Percentiles rank a stretch among this genome's conserved stretches.
Conservation (phyloP, 1,284 basidiomycete species). For the Wallemia mellicola region DNA sequence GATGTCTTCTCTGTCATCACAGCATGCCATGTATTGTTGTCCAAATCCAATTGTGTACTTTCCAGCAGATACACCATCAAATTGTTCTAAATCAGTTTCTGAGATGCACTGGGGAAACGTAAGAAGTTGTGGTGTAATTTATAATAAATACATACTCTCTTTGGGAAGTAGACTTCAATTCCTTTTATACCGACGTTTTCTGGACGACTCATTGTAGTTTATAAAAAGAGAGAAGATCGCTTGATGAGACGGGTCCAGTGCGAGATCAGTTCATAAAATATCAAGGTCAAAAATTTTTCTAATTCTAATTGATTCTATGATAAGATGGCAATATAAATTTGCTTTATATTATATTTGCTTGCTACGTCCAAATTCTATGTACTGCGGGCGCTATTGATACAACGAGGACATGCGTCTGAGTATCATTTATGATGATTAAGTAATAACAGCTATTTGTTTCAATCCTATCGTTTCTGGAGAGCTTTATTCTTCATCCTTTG, state of each 20-base stretch:
- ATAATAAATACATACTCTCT: no score
- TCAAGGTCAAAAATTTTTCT: not conserved
- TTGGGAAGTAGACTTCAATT: constrained; percentile 15
- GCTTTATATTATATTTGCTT: no score
- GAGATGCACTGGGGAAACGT: constrained; percentile 77
- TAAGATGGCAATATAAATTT: no score
- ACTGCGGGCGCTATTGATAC: no score
- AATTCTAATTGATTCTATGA: not conserved
- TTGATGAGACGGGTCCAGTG: not conserved
- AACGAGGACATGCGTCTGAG: no score
- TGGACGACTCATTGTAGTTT: not conserved
- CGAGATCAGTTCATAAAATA: not conserved
- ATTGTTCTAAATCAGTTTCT: constrained; percentile 78
- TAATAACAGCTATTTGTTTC: no score
- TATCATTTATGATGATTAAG: no score
- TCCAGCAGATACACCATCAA: constrained; percentile 78
- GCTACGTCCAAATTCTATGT: no score
- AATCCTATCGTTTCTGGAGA: no score
- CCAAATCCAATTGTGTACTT: constrained; percentile 99
- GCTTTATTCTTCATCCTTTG: no score
- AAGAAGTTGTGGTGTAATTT: no score
- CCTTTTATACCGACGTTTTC: constrained; percentile 15
- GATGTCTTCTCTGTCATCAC: constrained; percentile 38
- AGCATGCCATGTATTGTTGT: constrained; percentile 92
- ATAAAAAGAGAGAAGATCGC: not conserved